Evolutionary conservation across 148 eudicot species (phyloP).

Genomic region (Rhododendron griersonianum): DNA sequence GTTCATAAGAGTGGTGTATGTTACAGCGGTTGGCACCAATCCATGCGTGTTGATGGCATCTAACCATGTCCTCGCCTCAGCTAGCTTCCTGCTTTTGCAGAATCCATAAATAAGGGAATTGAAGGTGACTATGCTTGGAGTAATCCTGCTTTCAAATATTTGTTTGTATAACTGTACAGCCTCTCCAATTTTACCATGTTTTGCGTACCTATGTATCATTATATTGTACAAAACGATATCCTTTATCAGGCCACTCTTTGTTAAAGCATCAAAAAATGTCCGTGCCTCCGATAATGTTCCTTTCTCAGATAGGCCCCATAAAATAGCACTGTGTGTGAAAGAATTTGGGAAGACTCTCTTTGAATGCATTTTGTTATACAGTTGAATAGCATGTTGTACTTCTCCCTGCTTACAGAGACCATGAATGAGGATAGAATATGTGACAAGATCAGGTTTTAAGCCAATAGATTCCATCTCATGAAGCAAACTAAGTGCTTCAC

Average conservation of each 20-base stretch:
- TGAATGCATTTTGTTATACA: conserved; percentile 46
- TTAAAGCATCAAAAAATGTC: conserved; percentile 48
- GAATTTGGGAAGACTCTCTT: conserved; percentile 47
- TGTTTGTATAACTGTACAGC: conserved; percentile 51
- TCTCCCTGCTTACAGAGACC: conserved; percentile 71
- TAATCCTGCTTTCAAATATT: conserved; percentile 44
- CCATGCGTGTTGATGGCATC: conserved; percentile 38
- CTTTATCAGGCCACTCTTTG: conserved; percentile 26
- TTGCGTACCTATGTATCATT: conserved; percentile 71
- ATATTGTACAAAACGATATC: conserved; percentile 66
- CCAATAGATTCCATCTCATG: conserved; percentile 49
- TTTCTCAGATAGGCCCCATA: conserved; percentile 47
- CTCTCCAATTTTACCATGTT: conserved; percentile 42
- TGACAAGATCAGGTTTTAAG: conserved; percentile 50
- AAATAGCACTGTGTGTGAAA: conserved; percentile 38
- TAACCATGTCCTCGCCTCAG: conserved; percentile 54
- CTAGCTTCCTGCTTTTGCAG: conserved; percentile 46
- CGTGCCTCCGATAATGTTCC: conserved; percentile 54
- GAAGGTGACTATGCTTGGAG: conserved; percentile 65
- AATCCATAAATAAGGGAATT: conserved; percentile 76
- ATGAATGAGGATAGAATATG: conserved; percentile 60
- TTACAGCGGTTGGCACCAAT: conserved; percentile 51
- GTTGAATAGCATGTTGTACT: conserved; percentile 42
- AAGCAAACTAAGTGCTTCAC: conserved; percentile 49
- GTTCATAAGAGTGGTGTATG: conserved; percentile 80